A percentile compares a stretch with the other conserved stretches of the same genome.
phyloP scores from a whole-genome alignment of 257 asterid genomes.

The Nicotiana benthamiana region DNA sequence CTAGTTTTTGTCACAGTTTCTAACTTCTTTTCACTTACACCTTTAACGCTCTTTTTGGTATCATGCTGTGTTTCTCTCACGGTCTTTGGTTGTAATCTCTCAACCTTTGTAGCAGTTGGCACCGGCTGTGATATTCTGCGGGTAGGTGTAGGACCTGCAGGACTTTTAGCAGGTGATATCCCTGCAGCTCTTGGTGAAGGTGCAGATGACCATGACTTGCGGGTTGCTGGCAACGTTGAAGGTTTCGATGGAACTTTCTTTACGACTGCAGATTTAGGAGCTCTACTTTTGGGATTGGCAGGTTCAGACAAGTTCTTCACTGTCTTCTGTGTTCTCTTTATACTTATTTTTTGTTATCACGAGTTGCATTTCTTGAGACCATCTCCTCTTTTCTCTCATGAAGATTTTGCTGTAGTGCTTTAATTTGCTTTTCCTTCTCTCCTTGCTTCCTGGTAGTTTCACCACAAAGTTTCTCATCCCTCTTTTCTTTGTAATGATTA shows the following conservation, averaged over 20 bases:
- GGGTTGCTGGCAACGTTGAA: constrained; percentile 62
- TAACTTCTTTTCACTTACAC: constrained; percentile 47
- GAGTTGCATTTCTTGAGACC: constrained; percentile 35
- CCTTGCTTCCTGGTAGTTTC: constrained; percentile 42
- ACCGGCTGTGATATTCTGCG: constrained; percentile 63
- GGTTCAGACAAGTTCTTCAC: constrained; percentile 34
- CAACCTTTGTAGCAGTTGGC: constrained; percentile 41
- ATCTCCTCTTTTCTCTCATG: constrained; percentile 29
- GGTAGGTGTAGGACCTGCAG: constrained; percentile 36
- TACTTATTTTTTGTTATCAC: constrained; percentile 33
- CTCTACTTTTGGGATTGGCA: constrained; percentile 48
- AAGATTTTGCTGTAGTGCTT: constrained; percentile 12
- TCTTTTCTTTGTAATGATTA: constrained; percentile 47
- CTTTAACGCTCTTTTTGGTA: constrained; percentile 37
- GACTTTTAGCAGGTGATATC: constrained; percentile 52
- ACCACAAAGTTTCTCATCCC: constrained; percentile 63
- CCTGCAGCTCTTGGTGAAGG: constrained; percentile 58
- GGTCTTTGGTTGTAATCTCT: constrained; percentile 42
- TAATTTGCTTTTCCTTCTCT: constrained; percentile 52
- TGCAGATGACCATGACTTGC: constrained; percentile 84
- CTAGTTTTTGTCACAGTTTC: constrained; percentile 36
- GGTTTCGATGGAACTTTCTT: constrained; percentile 49
- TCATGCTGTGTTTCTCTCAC: constrained; percentile 36
- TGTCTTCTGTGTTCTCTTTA: constrained; percentile 56
- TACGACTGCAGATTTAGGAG: constrained; percentile 36